Evolutionary conservation across 768 basidiomycete species (phyloP), one percentile per base, ranked within the genome.

Genomic region (Dendrothele bispora): DNA sequence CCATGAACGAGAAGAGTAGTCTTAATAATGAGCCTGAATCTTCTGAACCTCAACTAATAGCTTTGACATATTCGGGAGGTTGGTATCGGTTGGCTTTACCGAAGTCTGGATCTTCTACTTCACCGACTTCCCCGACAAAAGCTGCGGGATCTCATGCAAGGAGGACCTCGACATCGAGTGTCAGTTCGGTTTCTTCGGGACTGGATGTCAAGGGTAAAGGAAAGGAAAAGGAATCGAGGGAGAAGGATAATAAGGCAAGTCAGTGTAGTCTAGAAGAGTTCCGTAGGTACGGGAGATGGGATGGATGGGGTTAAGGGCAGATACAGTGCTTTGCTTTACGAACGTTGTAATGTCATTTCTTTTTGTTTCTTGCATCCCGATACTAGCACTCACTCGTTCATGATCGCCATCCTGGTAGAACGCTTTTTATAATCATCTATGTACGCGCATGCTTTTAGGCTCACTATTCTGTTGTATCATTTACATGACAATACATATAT

Each of bases 51-150:
- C 90, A 94, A 58, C 78, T 97, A 17, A 70, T 95, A 49, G 91
- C 89, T 4, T 65, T 95, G 52, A 95, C 94, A 0, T 94, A 84
- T 58, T 80, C 83, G 1, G 92, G 93, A n/a, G 88, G 91, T 1
- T 95, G 93, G 93, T 95, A 92, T 67, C 80, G 91, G 7, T 72
- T 95, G 10, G 77, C 85, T 15, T 65, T 93, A 14, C 89, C 79
- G n/a, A 57, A 53, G 18, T 49, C 48, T 15, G 60, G 55, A 15
- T 61, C 69, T 49, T 41, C 55, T 22, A 36, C 49, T 15, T 32
- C 56, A 25, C 40, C 51, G 51, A 58, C 51, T 51, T 64, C 60
- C 29, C 57, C 54, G 20, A 22, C 50, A 17, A 45, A 67, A 27
- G 75, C 77, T 10, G 72, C 67, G 50, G 55, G 66, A n/a, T 52